A percentile compares a stretch with the other conserved stretches of the same genome.
These are phyloP conservation scores for Schizochytrium sp. DNA, from an alignment of 108 stramenopile genomes.

Conservation along the genomic window DNA sequence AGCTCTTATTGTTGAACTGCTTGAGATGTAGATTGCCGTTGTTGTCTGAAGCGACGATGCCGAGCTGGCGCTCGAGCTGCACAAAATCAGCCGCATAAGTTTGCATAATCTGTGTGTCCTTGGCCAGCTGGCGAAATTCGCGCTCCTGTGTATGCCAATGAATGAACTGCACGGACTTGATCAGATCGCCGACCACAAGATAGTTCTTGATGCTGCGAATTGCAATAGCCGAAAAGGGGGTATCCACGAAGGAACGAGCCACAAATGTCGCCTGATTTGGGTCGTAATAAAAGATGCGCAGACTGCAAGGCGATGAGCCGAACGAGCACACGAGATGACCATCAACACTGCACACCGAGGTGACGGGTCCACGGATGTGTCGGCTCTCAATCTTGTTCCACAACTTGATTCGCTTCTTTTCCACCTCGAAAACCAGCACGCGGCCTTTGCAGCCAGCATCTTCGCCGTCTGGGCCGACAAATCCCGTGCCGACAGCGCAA, in stretches of 20 bases:
- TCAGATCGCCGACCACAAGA: background rate
- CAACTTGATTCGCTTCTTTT: background rate
- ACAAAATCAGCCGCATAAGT: background rate
- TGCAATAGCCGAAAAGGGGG: background rate
- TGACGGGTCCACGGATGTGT: conserved; percentile 5
- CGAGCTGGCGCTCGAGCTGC: conserved; percentile 5
- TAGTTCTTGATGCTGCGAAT: background rate
- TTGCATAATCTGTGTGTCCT: background rate
- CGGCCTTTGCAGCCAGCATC: conserved; percentile 1
- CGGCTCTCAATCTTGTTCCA: background rate
- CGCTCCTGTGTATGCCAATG: conserved; percentile 7
- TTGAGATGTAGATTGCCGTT: background rate
- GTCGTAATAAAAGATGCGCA: conserved; percentile 10
- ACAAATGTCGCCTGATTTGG: background rate
- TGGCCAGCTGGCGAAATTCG: conserved; percentile 6
- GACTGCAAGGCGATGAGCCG: background rate
- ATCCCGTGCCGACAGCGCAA: background rate
- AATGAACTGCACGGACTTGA: background rate
- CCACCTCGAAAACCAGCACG: background rate
- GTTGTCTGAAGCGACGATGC: background rate
- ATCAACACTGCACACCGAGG: background rate
- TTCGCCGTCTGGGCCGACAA: background rate
- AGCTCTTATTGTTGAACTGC: background rate
- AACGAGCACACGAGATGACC: background rate
- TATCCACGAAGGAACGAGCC: background rate